Percentiles rank a stretch among this genome's conserved stretches.
phyloP scores from a whole-genome alignment of 495 filamentous ascomycete genomes.

The Parathielavia appendiculata region DNA sequence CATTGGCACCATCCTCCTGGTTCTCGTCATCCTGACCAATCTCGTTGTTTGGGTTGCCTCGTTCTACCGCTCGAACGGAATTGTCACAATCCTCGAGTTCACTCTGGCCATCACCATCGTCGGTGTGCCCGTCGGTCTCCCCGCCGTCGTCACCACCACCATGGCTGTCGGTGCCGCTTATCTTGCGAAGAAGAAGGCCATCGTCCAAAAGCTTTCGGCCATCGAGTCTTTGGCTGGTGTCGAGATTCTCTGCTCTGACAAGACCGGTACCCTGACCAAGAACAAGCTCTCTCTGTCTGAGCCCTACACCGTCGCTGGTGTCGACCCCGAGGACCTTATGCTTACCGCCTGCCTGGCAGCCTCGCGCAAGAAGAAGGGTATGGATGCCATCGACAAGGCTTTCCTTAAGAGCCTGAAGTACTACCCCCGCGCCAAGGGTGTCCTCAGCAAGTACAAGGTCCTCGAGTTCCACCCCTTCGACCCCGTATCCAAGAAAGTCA shows the following conservation, averaged over 20 bases:
- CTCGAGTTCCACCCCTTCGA: slow-evolving; percentile 85
- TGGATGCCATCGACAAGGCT: slow-evolving; percentile 92
- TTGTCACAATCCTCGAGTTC: slow-evolving; percentile 72
- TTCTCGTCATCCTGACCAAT: slow-evolving; percentile 74
- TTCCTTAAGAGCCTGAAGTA: slow-evolving; percentile 77
- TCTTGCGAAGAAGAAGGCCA: slow-evolving; percentile 90
- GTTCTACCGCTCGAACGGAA: slow-evolving; percentile 78
- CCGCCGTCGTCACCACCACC: slow-evolving; percentile 90
- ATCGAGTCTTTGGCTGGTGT: slow-evolving; percentile 94
- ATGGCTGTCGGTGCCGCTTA: slow-evolving; percentile 96
- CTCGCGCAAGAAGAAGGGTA: slow-evolving; percentile 89
- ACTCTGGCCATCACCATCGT: slow-evolving; percentile 85
- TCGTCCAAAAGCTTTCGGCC: slow-evolving; percentile 92
- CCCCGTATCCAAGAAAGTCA: slow-evolving; percentile 90
- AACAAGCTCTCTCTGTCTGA: slow-evolving; percentile 85
- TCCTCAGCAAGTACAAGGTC: slow-evolving; percentile 70
- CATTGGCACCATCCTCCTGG: slow-evolving; percentile 77
- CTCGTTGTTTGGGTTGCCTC: slow-evolving; percentile 79
- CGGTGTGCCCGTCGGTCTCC: slow-evolving; percentile 93
- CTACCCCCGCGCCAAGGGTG: slow-evolving; percentile 72
- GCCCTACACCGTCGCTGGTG: slow-evolving; percentile 73
- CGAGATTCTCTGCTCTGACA: slow-evolving; percentile 96
- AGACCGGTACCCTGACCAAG: slow-evolving; percentile 90
- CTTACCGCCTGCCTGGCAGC: slow-evolving; percentile 85
- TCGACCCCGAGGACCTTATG: slow-evolving; percentile 81